Conservation (phyloP, 345 rosid genomes). For the Eucalyptus erythrocorys region DNA sequence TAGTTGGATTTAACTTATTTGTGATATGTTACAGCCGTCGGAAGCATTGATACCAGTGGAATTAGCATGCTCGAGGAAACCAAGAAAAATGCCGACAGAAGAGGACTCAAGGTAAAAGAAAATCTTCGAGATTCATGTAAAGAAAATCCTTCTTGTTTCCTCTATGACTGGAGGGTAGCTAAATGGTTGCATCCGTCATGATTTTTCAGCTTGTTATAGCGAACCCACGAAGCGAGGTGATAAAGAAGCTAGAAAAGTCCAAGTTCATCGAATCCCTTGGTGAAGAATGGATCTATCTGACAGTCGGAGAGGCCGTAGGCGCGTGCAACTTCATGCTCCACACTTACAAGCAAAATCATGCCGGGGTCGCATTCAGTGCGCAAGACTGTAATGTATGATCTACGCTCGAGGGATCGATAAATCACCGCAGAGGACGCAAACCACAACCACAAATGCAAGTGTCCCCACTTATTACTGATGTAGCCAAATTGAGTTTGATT, state of each 20-base stretch:
- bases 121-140: not conserved
- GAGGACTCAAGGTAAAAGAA: constrained; percentile 52
- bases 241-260: constrained; percentile 55
- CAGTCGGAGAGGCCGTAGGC: constrained; percentile 40
- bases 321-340: constrained; percentile 36
- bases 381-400: constrained; percentile 7
- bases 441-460: not conserved
- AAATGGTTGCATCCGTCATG: not conserved
- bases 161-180: not conserved
- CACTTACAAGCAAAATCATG: not conserved
- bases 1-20: not conserved
- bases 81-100: constrained; percentile 41
- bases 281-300: constrained; percentile 40
- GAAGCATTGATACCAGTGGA: constrained; percentile 92
- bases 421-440: not conserved
- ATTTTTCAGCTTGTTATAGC: constrained; percentile 34
- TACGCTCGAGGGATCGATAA: not conserved
- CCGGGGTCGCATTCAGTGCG: not conserved
- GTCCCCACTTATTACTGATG: not conserved
- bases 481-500: not conserved
- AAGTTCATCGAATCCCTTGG: constrained; percentile 38
- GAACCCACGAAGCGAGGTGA: constrained; percentile 63
- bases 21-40: constrained; percentile 36
- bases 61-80: constrained; percentile 86
- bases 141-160: not conserved